A percentile compares a stretch with the other conserved stretches of the same genome.
Conservation (phyloP, 2,329 filamentous ascomycete species). For the Pseudohalonectria lignicola region DNA sequence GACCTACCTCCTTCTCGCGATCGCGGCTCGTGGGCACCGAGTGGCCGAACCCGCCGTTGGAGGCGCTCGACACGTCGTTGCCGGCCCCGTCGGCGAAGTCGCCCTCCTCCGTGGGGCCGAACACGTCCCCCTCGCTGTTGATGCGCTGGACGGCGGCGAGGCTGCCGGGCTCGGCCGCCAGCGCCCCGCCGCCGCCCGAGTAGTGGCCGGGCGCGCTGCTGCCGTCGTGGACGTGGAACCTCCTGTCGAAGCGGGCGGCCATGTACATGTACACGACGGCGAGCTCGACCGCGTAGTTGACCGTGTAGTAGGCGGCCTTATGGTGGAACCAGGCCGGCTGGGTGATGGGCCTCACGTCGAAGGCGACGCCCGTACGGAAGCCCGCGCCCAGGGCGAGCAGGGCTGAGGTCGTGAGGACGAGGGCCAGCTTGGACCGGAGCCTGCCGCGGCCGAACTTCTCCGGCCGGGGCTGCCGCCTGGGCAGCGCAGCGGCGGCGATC, state of each 20-base stretch:
- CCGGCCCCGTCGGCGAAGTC: neutral
- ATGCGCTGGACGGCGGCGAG: neutral
- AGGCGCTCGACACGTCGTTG: neutral
- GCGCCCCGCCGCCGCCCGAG: constrained; percentile 3
- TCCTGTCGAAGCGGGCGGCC: constrained; percentile 57
- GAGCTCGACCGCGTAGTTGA: constrained; percentile 68
- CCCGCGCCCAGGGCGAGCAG: constrained; percentile 58
- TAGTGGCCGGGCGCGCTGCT: constrained; percentile 47
- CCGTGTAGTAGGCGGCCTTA: constrained; percentile 66
- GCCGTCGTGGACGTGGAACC: constrained; percentile 67
- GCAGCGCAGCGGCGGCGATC: constrained; percentile 35
- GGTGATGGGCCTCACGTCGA: constrained; percentile 32
- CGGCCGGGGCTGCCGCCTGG: constrained; percentile 7
- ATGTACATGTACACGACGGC: constrained; percentile 58
- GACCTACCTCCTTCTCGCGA: constrained; percentile 3
- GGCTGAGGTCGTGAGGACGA: constrained; percentile 47
- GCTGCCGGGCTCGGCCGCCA: neutral
- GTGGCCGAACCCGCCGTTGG: neutral
- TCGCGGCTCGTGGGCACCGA: neutral
- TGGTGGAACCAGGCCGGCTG: constrained; percentile 59
- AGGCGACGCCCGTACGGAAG: constrained; percentile 54
- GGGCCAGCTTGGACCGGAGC: constrained; percentile 53
- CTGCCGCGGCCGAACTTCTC: constrained; percentile 58
- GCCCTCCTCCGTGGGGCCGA: neutral
- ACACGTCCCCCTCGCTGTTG: neutral